phyloP scores from a whole-genome alignment of 2,329 filamentous ascomycete species.

The Coniochaeta sp. region DNA sequence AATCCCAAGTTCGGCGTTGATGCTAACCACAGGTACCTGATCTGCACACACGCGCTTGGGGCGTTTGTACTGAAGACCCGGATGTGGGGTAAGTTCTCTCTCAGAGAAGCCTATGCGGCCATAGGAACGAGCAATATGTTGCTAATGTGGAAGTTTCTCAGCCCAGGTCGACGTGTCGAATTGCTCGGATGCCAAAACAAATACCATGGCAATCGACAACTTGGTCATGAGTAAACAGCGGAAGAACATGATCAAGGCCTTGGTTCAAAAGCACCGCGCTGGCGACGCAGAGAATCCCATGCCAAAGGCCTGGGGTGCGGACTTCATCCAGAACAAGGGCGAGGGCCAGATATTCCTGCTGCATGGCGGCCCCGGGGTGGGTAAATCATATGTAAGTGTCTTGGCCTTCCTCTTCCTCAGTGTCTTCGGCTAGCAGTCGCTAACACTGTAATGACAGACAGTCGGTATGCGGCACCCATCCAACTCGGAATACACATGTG shows the following conservation, averaged over 20 bases:
- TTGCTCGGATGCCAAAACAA: neutral
- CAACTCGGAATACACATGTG: neutral
- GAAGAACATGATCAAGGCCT: neutral
- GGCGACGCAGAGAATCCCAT: too few relatives aligned
- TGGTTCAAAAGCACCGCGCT: neutral
- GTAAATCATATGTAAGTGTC: conserved; percentile 10
- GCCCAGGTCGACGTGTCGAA: neutral
- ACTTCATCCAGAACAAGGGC: conserved; percentile 15
- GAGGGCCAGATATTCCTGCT: conserved; percentile 15
- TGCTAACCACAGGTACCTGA: too few relatives aligned
- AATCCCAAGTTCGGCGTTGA: too few relatives aligned
- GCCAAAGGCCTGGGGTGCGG: conserved; percentile 9
- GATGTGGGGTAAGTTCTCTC: neutral
- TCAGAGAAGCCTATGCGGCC: neutral
- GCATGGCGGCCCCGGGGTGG: conserved; percentile 13
- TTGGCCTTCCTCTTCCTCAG: too few relatives aligned
- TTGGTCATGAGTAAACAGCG: neutral
- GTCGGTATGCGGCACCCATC: too few relatives aligned
- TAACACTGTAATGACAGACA: neutral
- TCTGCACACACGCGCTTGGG: too few relatives aligned
- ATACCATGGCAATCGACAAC: neutral
- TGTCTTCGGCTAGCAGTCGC: neutral
- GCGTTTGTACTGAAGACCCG: neutral
- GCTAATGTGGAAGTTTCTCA: neutral
- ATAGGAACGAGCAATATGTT: too few relatives aligned